Evolutionary conservation across 495 filamentous ascomycete species (phyloP).

Genomic region (Xylaria telfairii): DNA sequence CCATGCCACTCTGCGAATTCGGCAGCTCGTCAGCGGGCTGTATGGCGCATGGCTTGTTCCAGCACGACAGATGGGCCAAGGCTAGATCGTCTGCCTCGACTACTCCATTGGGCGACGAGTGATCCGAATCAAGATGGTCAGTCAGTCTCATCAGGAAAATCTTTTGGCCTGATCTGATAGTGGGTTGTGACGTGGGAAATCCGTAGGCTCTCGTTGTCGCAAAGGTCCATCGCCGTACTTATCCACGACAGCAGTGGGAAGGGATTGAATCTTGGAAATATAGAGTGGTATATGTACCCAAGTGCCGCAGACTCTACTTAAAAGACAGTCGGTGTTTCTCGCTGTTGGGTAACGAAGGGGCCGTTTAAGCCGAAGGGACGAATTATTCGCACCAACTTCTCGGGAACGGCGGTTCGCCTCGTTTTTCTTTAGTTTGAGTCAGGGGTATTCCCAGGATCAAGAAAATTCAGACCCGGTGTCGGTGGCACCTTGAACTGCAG

Average conservation of each 20-base stretch:
- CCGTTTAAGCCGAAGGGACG: constrained; percentile 12
- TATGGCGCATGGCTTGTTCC: constrained; percentile 8
- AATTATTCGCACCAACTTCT: not conserved
- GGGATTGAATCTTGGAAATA: not conserved
- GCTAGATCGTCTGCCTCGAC: constrained; percentile 10
- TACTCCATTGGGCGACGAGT: constrained; percentile 6
- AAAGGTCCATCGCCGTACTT: not conserved
- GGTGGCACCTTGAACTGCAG: not conserved
- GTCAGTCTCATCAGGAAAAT: constrained; percentile 2
- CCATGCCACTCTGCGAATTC: constrained; percentile 13
- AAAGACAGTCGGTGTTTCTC: not conserved
- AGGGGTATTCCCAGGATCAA: not conserved
- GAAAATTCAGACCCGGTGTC: constrained; percentile 18
- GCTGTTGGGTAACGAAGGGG: not conserved
- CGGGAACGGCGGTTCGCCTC: constrained; percentile 11
- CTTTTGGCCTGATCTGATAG: constrained; percentile 2
- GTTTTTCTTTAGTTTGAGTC: not conserved
- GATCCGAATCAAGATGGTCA: not conserved
- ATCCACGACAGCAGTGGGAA: not conserved
- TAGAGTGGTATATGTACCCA: not conserved
- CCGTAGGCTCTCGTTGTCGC: not conserved
- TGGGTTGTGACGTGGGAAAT: not conserved
- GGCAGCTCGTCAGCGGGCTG: constrained; percentile 11
- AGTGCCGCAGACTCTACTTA: not conserved
- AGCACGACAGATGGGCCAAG: constrained; percentile 7